Percentiles rank a stretch among this genome's conserved stretches.
These are phyloP conservation scores for Cadophora malorum DNA, from an alignment of 2,329 filamentous ascomycete genomes.

Conservation along the genomic window DNA sequence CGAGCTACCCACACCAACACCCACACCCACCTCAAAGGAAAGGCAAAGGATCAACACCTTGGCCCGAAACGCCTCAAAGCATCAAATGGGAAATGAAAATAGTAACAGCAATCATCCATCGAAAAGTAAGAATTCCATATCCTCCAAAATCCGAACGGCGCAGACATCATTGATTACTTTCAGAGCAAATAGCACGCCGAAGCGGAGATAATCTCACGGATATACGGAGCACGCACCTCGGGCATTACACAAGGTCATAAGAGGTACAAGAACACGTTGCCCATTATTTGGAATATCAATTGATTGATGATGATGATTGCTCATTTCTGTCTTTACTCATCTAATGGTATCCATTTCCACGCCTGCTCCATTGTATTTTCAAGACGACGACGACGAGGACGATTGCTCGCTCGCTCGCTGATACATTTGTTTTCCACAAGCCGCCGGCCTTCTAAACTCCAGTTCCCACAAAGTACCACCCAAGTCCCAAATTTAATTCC, in stretches of 20 bases:
- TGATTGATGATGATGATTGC: not conserved
- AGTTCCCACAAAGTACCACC: not conserved
- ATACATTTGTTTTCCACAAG: not conserved
- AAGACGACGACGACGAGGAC: not conserved
- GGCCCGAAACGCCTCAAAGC: not conserved
- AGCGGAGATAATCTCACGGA: slow-evolving; percentile 12
- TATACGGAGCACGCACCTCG: not conserved
- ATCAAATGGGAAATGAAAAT: slow-evolving; percentile 1
- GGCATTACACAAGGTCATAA: not conserved
- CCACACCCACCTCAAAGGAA: not conserved
- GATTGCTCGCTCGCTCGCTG: slow-evolving; percentile 12
- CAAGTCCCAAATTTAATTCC: not conserved
- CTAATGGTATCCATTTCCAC: not conserved
- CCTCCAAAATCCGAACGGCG: not conserved
- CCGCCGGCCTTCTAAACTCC: not conserved
- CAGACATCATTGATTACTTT: not conserved
- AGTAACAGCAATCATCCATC: not conserved
- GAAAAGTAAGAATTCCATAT: not conserved
- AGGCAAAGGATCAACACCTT: not conserved
- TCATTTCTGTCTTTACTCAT: slow-evolving; percentile 2
- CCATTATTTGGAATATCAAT: not conserved
- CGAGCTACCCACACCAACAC: not conserved
- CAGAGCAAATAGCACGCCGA: not conserved
- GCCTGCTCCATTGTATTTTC: not conserved
- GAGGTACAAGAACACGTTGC: not conserved